Base-by-base conservation (phyloP, 2,329 filamentous ascomycete genomes). In the Hypoxylon sp. region DNA sequence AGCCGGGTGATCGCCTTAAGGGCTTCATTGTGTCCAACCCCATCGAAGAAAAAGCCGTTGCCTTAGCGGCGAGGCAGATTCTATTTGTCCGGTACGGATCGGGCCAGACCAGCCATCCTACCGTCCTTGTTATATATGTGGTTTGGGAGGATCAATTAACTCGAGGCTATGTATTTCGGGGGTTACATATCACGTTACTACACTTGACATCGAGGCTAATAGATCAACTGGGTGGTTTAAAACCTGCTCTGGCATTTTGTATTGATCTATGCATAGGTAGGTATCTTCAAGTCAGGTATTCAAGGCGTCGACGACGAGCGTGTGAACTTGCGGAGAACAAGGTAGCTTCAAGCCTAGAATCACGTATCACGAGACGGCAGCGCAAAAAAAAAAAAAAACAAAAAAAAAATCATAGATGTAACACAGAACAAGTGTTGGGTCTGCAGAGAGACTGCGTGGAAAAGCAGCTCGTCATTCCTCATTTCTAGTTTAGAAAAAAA, bases 381-480 rank as follows among this genome's bases (percentile, higher is more conserved):
- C 37, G 11, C 5, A n/a, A 20, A 11, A n/a, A n/a, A n/a, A n/a
- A n/a, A n/a, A n/a, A n/a, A n/a, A n/a, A n/a, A n/a, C n/a, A n/a
- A n/a, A n/a, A n/a, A n/a, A n/a, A n/a, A 41, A 19, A n/a, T n/a
- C n/a, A 20, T 41, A 4, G 37, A 19, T 19, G 37, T 6, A 20
- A 41, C 3, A 6, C 17, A 20, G 37, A 20, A 41, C 37, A n/a
- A n/a, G 37, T 6, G n/a, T 41, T 8, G n/a, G 10, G 37, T 41
- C 37, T 41, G n/a, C 37, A 41, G 11, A 41, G 17, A 41, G 37
- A 41, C 37, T 41, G 37, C 37, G 37, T 41, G 17, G 17, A 20
- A 41, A 20, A 20, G 37, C 37, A 41, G 37, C 37, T 41, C 37
- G n/a, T 41, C 37, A 41, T 41, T 41, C 37, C 37, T 41, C 37